Percentiles rank a stretch among this genome's conserved stretches.
phyloP scores from a whole-genome alignment of 108 stramenopile species.

The Stephanodiscus triporus region DNA sequence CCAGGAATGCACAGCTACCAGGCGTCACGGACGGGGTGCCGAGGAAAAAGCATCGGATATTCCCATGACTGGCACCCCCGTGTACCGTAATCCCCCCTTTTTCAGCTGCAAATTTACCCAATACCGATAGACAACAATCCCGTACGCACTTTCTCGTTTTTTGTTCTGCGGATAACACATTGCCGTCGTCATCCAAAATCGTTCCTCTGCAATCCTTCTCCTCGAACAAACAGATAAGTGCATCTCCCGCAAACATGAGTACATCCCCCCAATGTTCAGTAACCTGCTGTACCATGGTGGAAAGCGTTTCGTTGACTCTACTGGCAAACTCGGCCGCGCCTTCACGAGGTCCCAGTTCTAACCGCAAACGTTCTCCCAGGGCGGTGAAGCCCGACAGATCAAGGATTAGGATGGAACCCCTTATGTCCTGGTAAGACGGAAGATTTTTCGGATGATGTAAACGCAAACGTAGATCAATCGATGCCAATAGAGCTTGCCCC shows the following conservation, averaged over 20 bases:
- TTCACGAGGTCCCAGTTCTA: constrained; percentile 49
- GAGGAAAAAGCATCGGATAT: constrained; percentile 49
- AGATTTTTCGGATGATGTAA: constrained; percentile 43
- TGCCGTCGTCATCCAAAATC: constrained; percentile 25
- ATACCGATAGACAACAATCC: constrained; percentile 41
- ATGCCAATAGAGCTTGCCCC: constrained; percentile 36
- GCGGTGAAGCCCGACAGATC: constrained; percentile 59
- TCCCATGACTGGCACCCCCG: constrained; percentile 45
- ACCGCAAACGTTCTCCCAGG: constrained; percentile 51
- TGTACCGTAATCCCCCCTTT: constrained; percentile 47
- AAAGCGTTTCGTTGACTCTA: constrained; percentile 54
- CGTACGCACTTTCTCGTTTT: constrained; percentile 34
- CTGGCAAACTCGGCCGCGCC: constrained; percentile 58
- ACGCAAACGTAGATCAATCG: constrained; percentile 42
- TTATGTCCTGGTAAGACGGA: constrained; percentile 46
- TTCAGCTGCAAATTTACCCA: constrained; percentile 39
- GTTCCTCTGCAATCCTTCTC: constrained; percentile 34
- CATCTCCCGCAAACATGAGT: constrained; percentile 74
- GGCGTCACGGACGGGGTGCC: constrained; percentile 42
- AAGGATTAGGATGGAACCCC: constrained; percentile 51
- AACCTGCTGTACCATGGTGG: constrained; percentile 53
- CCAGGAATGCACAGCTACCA: constrained; percentile 50
- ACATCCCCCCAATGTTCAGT: constrained; percentile 67
- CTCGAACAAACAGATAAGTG: constrained; percentile 62
- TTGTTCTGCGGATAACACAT: constrained; percentile 16